A percentile compares a stretch with the other conserved stretches of the same genome.
Conservation (phyloP, 2,329 filamentous ascomycete genomes). For the Dactylella cylindrospora region DNA sequence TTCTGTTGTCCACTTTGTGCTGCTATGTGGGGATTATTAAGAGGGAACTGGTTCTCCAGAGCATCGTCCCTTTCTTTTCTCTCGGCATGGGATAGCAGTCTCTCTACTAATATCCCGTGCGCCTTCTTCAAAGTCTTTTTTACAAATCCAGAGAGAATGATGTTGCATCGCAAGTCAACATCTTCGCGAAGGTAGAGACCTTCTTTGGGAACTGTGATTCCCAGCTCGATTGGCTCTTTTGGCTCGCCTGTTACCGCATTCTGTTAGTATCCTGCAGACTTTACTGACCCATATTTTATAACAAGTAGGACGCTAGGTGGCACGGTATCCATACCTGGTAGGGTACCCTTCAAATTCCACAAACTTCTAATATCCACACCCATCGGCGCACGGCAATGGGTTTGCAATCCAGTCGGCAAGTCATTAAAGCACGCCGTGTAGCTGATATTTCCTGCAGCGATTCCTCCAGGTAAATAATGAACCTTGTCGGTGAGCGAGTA, state of each 20-base stretch:
- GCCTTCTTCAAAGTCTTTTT: conserved; percentile 79
- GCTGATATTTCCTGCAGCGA: conserved; percentile 66
- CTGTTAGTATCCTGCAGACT: neutral
- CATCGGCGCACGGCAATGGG: conserved; percentile 79
- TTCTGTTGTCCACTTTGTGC: too few relatives aligned
- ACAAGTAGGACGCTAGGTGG: neutral
- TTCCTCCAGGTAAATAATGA: conserved; percentile 68
- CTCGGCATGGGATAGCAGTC: conserved; percentile 60
- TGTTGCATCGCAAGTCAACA: conserved; percentile 77
- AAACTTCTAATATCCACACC: conserved; percentile 76
- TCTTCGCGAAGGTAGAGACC: conserved; percentile 85
- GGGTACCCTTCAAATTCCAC: conserved; percentile 73
- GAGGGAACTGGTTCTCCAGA: conserved; percentile 17
- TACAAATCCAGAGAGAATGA: conserved; percentile 73
- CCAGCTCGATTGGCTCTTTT: conserved; percentile 65
- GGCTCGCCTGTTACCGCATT: conserved; percentile 61
- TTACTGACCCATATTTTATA: neutral
- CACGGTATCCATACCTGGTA: conserved; percentile 54
- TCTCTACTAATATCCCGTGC: conserved; percentile 69
- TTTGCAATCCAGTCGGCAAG: conserved; percentile 70
- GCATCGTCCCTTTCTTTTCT: conserved; percentile 50
- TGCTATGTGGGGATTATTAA: too few relatives aligned
- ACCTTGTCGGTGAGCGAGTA: conserved; percentile 78
- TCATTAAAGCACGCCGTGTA: conserved; percentile 83
- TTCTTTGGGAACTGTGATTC: conserved; percentile 64